Evolutionary conservation across 257 asterid species (phyloP), one percentile per base, ranked within the genome.

Genomic region (Cinchona pubescens): DNA sequence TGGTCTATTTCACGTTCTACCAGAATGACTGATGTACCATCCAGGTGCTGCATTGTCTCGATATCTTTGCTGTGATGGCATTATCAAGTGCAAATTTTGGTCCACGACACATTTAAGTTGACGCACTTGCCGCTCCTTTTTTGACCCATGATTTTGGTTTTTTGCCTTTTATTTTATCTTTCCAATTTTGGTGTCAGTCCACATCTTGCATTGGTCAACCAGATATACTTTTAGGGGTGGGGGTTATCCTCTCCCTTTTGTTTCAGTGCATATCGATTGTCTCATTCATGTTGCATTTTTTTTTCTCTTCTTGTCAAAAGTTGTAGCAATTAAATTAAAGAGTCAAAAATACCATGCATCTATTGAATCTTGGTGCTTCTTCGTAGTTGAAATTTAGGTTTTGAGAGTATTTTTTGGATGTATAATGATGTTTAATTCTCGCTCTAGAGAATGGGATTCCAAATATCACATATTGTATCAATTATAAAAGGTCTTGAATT

Each of bases 391-490:
- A 76, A 69, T 70, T 76, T 71, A 80, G 81, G 73, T 71, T 35
- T 74, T 76, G 77, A 58, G 51, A 83, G 48, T 76, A 65, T 78
- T 83, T 56, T 82, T 76, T 75, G 84, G 32, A 76, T 71, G 71
- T 85, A 85, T 75, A 79, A 82, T 81, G 78, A 42, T 51, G 58
- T 80, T 75, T 62, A 46, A 61, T 58, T 49, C 74, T 77, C 73
- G 21, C 51, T 83, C 64, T 72, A 60, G 59, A 59, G 61, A 82
- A 51, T 59, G 74, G 64, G 79, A 38, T 51, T 45, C 53, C 14
- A 21, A 62, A 60, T 81, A 85, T 81, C 79, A 79, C 75, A 78
- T 71, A 81, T 77, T 79, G 79, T 79, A 85, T 77, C 79, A 85
- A 80, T 85, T 71, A 73, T 76, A 74, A 64, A 83, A 70, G 75